Percentiles rank a stretch among this genome's conserved stretches.
These are phyloP conservation scores for Halophytophthora batemanensis DNA, from an alignment of 352 stramenopile species.

Conservation along the genomic window DNA sequence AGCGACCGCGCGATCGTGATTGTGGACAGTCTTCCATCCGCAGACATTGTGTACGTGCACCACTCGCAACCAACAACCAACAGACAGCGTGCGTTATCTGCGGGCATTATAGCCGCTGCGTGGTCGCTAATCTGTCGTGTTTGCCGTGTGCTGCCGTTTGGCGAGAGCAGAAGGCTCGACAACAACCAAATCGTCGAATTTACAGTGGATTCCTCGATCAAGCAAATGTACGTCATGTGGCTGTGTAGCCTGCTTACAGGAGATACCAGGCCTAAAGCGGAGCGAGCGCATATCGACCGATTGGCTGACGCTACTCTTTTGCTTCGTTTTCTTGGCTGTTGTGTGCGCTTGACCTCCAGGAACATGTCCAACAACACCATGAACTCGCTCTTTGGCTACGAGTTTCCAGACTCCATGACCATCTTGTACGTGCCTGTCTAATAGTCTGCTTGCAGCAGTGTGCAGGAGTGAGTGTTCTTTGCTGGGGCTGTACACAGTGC, in stretches of 20 bases:
- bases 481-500: neutral
- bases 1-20: conserved; percentile 15
- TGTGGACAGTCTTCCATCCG: conserved; percentile 19
- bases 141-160: neutral
- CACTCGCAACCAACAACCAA: neutral
- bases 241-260: too few relatives aligned
- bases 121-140: neutral
- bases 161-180: conserved; percentile 20
- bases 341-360: conserved; percentile 9
- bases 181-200: conserved; percentile 28
- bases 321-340: neutral
- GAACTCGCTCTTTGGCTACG: conserved; percentile 15
- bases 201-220: conserved; percentile 13
- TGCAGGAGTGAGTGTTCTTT: too few relatives aligned
- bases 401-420: conserved; percentile 19
- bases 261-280: too few relatives aligned
- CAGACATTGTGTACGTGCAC: conserved; percentile 19
- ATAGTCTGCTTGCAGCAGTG: too few relatives aligned
- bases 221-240: conserved; percentile 15
- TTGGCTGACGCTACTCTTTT: neutral
- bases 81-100: neutral
- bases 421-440: conserved; percentile 19
- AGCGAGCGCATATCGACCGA: too few relatives aligned
- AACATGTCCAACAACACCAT: conserved; percentile 36
- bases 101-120: neutral